Conservation (phyloP, 2,329 filamentous ascomycete genomes). For the Fusarium armeniacum region DNA sequence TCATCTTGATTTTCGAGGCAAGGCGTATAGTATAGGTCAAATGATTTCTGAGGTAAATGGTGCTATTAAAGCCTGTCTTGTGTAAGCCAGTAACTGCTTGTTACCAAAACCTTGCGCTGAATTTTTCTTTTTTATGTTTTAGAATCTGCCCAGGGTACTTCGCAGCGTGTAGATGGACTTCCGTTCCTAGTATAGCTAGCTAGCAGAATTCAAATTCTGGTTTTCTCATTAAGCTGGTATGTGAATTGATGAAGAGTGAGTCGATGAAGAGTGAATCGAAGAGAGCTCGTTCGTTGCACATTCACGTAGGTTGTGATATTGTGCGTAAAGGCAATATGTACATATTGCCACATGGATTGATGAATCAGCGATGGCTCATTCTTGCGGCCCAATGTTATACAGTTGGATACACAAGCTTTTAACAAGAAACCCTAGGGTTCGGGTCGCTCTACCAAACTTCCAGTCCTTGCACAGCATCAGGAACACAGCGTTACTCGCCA, state of each 20-base stretch:
- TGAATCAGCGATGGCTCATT: neutral
- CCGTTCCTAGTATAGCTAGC: neutral
- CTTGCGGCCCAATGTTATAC: neutral
- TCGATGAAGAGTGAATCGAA: too few relatives aligned
- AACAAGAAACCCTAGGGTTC: neutral
- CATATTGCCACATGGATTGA: neutral
- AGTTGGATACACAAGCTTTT: neutral
- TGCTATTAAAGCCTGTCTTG: slow-evolving; percentile 1
- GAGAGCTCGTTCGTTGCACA: too few relatives aligned
- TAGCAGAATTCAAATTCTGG: slow-evolving; percentile 8
- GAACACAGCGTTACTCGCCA: neutral
- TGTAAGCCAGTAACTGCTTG: neutral
- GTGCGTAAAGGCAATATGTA: neutral
- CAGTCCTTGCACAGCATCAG: neutral
- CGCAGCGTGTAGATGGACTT: neutral
- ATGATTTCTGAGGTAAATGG: slow-evolving; percentile 8
- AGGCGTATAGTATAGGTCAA: slow-evolving; percentile 7
- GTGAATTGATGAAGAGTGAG: neutral
- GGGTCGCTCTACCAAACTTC: neutral
- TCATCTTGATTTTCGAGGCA: neutral
- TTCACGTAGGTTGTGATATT: too few relatives aligned
- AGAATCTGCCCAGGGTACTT: neutral
- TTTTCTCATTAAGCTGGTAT: too few relatives aligned
- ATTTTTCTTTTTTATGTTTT: slow-evolving; percentile 13
- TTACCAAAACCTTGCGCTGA: neutral